phyloP scores from a whole-genome alignment of 352 stramenopile species.

The Blastocystis sp. region DNA sequence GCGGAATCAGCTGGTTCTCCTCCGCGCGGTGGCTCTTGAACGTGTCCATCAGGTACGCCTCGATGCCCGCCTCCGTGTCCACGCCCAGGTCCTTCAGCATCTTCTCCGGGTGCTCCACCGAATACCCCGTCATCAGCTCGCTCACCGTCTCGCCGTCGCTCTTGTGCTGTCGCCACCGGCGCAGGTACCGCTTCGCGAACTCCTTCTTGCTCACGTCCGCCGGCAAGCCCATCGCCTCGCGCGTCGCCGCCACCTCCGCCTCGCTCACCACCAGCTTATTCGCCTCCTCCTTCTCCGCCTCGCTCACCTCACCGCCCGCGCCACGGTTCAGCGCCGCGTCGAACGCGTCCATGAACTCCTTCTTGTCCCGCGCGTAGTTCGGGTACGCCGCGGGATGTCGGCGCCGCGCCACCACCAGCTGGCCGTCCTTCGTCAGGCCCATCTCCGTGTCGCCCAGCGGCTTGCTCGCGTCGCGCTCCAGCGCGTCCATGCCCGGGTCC shows the following conservation, averaged over 20 bases:
- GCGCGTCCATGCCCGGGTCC: conserved; percentile 9
- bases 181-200: conserved; percentile 32
- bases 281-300: background rate
- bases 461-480: conserved; percentile 24
- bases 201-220: background rate
- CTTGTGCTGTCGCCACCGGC: background rate
- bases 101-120: conserved; percentile 27
- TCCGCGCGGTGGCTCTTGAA: conserved; percentile 3
- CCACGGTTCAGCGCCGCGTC: background rate
- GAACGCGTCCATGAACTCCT: conserved; percentile 11
- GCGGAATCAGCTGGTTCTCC: background rate
- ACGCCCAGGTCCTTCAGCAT: conserved; percentile 16
- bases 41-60: conserved; percentile 37
- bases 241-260: background rate
- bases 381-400: background rate
- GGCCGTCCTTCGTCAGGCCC: background rate
- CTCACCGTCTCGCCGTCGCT: background rate
- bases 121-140: conserved; percentile 25
- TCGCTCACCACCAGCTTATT: background rate
- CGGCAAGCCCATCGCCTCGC: background rate
- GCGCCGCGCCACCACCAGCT: conserved; percentile 13
- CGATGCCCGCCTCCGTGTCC: conserved; percentile 29
- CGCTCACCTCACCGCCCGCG: background rate
- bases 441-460: conserved; percentile 30
- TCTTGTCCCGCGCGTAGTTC: conserved; percentile 12